Conservation (phyloP, 495 filamentous ascomycete genomes). For the Cladorrhinum samala region DNA sequence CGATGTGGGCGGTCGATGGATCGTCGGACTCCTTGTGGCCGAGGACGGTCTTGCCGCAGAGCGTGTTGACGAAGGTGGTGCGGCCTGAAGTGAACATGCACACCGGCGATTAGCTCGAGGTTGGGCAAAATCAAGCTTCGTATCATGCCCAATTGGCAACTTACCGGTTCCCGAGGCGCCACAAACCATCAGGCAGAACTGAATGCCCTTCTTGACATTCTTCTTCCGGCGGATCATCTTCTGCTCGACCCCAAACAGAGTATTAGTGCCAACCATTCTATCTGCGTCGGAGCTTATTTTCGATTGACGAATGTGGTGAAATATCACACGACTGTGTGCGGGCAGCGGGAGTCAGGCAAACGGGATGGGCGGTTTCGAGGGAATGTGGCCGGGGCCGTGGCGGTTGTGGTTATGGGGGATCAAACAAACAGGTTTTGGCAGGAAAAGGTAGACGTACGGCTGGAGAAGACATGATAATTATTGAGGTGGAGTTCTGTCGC, state of each 20-base stretch:
- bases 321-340: not conserved
- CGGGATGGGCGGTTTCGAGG: conserved; percentile 4
- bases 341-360: not conserved
- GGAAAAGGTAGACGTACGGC: conserved; percentile 30
- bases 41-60: conserved; percentile 91
- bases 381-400: not conserved
- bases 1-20: conserved; percentile 76
- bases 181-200: conserved; percentile 99
- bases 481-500: conserved; percentile 15
- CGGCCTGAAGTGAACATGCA: conserved; percentile 53
- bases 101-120: conserved; percentile 22
- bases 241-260: conserved; percentile 37
- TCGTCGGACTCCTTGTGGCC: conserved; percentile 86
- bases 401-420: conserved; percentile 1
- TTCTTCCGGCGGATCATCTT: conserved; percentile 99
- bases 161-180: conserved; percentile 96
- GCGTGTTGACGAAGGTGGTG: conserved; percentile 98
- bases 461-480: conserved; percentile 29
- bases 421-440: conserved; percentile 6
- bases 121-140: not conserved
- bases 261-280: conserved; percentile 28
- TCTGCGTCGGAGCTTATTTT: conserved; percentile 1
- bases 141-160: conserved; percentile 20
- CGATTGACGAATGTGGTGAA: conserved; percentile 13
- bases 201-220: conserved; percentile 99